phyloP scores from a whole-genome alignment of 352 stramenopile genomes.

The Globisporangium cederbergense region DNA sequence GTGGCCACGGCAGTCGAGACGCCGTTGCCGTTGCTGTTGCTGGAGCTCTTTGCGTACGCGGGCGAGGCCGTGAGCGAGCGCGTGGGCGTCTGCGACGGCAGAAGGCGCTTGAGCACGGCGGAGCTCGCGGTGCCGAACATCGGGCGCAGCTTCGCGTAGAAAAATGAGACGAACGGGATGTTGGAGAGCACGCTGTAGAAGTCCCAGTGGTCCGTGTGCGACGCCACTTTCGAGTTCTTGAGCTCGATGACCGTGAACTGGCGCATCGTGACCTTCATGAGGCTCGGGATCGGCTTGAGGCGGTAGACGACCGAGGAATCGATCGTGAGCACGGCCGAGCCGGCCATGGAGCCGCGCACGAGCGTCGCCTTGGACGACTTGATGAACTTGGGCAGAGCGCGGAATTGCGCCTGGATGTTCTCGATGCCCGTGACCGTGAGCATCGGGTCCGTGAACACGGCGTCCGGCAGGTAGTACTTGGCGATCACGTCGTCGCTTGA shows the following conservation, averaged over 20 bases:
- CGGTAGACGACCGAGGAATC: slow-evolving; percentile 76
- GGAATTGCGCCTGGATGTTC: slow-evolving; percentile 86
- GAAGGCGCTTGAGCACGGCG: slow-evolving; percentile 64
- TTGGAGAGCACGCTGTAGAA: slow-evolving; percentile 81
- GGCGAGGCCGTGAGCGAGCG: slow-evolving; percentile 15
- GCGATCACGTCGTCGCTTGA: slow-evolving; percentile 67
- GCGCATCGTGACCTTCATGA: slow-evolving; percentile 69
- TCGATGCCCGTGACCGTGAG: slow-evolving; percentile 68
- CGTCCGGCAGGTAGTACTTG: slow-evolving; percentile 73
- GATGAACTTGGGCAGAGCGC: slow-evolving; percentile 72
- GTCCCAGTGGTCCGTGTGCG: slow-evolving; percentile 83
- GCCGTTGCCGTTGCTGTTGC: slow-evolving; percentile 15
- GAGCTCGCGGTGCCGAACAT: slow-evolving; percentile 69
- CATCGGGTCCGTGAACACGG: slow-evolving; percentile 78
- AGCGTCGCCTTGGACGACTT: slow-evolving; percentile 74
- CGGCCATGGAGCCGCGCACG: slow-evolving; percentile 80
- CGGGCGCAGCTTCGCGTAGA: slow-evolving; percentile 76
- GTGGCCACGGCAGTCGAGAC: slow-evolving; percentile 22
- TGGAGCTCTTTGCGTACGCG: slow-evolving; percentile 15
- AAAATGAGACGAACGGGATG: slow-evolving; percentile 71
- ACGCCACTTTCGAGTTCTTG: slow-evolving; percentile 72
- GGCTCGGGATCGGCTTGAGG: slow-evolving; percentile 68
- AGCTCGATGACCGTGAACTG: slow-evolving; percentile 85
- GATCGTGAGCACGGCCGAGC: slow-evolving; percentile 72
- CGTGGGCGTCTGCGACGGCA: slow-evolving; percentile 25